Base-by-base conservation (phyloP, 1,139 yeast species). In the Blastobotrys proliferans region DNA sequence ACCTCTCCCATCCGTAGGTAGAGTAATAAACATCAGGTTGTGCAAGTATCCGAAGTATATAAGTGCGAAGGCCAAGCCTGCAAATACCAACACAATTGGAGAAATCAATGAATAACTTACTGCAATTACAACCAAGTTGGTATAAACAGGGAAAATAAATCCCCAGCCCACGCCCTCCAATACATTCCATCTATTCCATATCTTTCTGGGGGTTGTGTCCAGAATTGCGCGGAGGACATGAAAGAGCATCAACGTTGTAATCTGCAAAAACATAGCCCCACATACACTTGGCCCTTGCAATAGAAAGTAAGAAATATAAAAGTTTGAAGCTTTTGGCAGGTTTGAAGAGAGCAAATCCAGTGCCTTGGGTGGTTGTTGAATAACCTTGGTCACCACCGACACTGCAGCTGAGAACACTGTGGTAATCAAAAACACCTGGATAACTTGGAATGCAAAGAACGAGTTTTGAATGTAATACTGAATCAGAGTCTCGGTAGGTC, bases 241-340 rank as follows among this genome's bases (percentile, higher is more conserved):
- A 62, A 77, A 86, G 48, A 87, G 63, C 54, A 83, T 71, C 51
- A 92, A 72, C 1, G 83, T 79, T 26, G 79, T 83, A 45, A 88
- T 69, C 64, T 90, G 97, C 55, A 88, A 76, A 41, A 92, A 68
- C 21, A 83, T 74, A 54, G 92, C 92, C 27, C 94, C 83, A 13
- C 95, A 77, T 44, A 85, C 74, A 1, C 92, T 69, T 56, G 92
- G 72, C 44, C 97, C 97, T 68, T 87, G 96, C 56, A 90, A 76
- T 47, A 76, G 51, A 58, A 79, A 70, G 66, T 76, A 84, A 6
- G 63, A 52, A 45, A 61, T 57, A 43, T 60, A 83, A 64, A 92
- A 92, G 68, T 90, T 92, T 28, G 96, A 83, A 6, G 97, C 80
- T 56, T 82, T 83, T 46, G 98, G 97, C 55, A 92, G 73, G 51